phyloP scores from a whole-genome alignment of 352 stramenopile species.

The Phytophthora pini region DNA sequence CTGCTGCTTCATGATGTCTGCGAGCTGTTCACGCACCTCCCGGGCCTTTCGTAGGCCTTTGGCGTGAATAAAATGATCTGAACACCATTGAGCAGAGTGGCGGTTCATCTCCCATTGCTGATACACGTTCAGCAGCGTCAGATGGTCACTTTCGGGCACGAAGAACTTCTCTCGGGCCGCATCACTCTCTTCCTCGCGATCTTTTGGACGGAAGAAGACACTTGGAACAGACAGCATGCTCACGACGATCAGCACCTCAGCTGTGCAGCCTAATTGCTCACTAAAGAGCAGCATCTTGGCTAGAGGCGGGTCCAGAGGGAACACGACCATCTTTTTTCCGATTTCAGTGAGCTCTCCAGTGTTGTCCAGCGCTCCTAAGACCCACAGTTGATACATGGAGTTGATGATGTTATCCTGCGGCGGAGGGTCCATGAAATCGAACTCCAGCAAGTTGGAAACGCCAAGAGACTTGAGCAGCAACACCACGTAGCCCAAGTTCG shows the following conservation, averaged over 20 bases:
- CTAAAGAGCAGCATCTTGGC: constrained; percentile 97
- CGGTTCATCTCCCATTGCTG: constrained; percentile 94
- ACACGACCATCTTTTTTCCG: constrained; percentile 98
- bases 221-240: constrained; percentile 98
- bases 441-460: constrained; percentile 96
- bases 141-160: constrained; percentile 97
- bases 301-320: constrained; percentile 96
- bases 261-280: constrained; percentile 93
- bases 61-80: constrained; percentile 97
- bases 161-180: constrained; percentile 98
- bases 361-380: constrained; percentile 98
- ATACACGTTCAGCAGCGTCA: constrained; percentile 98
- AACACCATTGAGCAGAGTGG: constrained; percentile 95
- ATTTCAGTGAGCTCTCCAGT: constrained; percentile 96
- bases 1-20: constrained; percentile 99
- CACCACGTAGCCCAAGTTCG: constrained; percentile 98
- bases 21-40: constrained; percentile 95
- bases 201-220: constrained; percentile 97
- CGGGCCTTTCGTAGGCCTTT: constrained; percentile 94
- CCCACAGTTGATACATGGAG: constrained; percentile 99
- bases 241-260: constrained; percentile 96
- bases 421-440: constrained; percentile 99
- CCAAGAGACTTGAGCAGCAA: constrained; percentile 98
- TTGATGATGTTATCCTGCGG: constrained; percentile 97
- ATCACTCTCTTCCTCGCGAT: constrained; percentile 98